phyloP scores from a whole-genome alignment of 2,329 filamentous ascomycete species.

The Fusarium poae region DNA sequence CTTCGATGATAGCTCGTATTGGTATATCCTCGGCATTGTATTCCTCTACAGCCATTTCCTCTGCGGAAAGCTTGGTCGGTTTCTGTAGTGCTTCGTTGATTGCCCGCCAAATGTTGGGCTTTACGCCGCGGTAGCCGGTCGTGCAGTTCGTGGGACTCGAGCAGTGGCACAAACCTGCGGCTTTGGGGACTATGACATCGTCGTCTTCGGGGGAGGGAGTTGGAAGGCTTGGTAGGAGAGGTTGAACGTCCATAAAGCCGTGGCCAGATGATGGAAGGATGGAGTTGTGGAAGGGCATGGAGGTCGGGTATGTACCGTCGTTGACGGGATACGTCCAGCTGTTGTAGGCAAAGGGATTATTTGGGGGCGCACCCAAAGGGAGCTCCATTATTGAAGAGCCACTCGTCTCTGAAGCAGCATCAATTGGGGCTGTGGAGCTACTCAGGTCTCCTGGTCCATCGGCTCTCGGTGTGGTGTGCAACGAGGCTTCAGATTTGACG shows the following conservation, averaged over 20 bases:
- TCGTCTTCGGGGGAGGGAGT: not conserved
- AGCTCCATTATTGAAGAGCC: slow-evolving; percentile 20
- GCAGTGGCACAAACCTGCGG: slow-evolving; percentile 19
- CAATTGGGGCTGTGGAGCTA: slow-evolving; percentile 3
- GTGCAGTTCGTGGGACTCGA: slow-evolving; percentile 15
- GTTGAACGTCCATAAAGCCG: slow-evolving; percentile 3
- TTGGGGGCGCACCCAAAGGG: slow-evolving; percentile 10
- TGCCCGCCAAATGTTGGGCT: slow-evolving; percentile 45
- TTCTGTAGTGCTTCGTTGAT: slow-evolving; percentile 43
- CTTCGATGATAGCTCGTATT: slow-evolving; percentile 46
- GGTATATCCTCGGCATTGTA: slow-evolving; percentile 45
- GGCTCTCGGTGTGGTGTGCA: not conserved
- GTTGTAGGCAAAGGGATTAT: slow-evolving; percentile 18
- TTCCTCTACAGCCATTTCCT: slow-evolving; percentile 40
- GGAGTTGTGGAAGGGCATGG: slow-evolving; percentile 24
- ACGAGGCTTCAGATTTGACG: not conserved
- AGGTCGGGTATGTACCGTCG: slow-evolving; percentile 8
- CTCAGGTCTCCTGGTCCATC: not conserved
- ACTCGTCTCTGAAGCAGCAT: slow-evolving; percentile 18
- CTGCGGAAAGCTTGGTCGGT: slow-evolving; percentile 22
- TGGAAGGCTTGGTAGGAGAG: slow-evolving; percentile 9
- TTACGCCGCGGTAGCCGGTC: slow-evolving; percentile 2
- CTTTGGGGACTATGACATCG: slow-evolving; percentile 28
- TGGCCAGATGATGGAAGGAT: slow-evolving; percentile 8
- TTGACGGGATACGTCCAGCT: slow-evolving; percentile 17